Base-by-base conservation (phyloP, 2,329 filamentous ascomycete species). In the Exophiala mesophila region DNA sequence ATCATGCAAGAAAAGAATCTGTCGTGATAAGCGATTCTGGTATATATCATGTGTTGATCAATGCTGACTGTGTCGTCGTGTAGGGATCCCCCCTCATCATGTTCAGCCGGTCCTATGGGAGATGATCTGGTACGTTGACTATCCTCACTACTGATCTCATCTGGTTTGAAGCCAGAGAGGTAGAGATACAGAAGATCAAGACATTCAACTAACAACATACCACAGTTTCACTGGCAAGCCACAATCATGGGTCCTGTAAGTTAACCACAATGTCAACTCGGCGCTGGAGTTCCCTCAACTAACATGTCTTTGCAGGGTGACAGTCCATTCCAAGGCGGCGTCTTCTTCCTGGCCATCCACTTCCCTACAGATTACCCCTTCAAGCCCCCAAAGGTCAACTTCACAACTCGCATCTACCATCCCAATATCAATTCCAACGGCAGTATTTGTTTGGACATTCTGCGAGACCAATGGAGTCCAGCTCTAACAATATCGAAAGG, bases 401-500 rank as follows among this genome's bases (percentile, higher is more conserved):
- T 98, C 80, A 97, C 88, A 60, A 98, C 92, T 55, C 85, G 90
- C 65, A 97, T 98, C 76, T 98, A 98, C 70, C 92, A 98, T 74
- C 92, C 92, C 62, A 98, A 98, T 74, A 98, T 98, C 88, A 98
- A 98, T 82, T 94, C 88, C 57, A 97, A 97, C 69, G 92, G 92
- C 70, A 96, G 89, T 71, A 98, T 98, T 71, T 98, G 92, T 70
- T 73, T 98, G 67, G 92, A 98, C 64, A 98, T 98, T 64, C 76
- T 98, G 63, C 83, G 92, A 74, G 92, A 98, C 70, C 92, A 98
- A 74, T 98, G 92, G 92, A 96, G 89, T 68, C 92, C 92, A 30
- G 92, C 92, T 55, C 76, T 98, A 69, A 98, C 92, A 57, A 97
- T 98, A 62, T 95, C 88, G 50, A 98, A 98, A 82, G 92, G 92